Percentiles rank a stretch among this genome's conserved stretches.
phyloP scores from a whole-genome alignment of 2,329 filamentous ascomycete species.

The Dothidotthia symphoricarpi region DNA sequence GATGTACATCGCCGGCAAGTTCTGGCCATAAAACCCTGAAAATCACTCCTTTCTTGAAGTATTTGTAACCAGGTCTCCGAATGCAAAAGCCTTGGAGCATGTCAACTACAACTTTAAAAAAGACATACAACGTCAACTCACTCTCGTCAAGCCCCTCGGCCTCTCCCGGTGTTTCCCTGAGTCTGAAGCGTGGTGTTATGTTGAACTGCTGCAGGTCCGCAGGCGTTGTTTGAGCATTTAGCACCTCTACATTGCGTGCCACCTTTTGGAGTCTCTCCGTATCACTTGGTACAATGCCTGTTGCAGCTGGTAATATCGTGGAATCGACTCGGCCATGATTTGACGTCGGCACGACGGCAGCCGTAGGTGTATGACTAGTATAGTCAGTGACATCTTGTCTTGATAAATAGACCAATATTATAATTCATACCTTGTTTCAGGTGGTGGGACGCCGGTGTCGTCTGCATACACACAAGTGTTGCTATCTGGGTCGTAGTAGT shows the following conservation, averaged over 20 bases:
- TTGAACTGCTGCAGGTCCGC: neutral
- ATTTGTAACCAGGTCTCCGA: neutral
- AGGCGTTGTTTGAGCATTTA: neutral
- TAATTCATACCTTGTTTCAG: too few species aligned
- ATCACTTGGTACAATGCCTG: neutral
- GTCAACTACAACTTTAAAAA: neutral
- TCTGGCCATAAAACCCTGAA: constrained; percentile 5
- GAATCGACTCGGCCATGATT: too few species aligned
- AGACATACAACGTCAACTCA: neutral
- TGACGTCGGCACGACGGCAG: neutral
- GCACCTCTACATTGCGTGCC: neutral
- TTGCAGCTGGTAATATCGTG: neutral
- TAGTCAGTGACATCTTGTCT: too few species aligned
- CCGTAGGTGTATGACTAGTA: too few species aligned
- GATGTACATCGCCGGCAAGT: neutral
- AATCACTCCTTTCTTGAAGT: constrained; percentile 12
- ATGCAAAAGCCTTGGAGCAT: neutral
- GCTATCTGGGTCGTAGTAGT: neutral
- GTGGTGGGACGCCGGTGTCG: too few species aligned
- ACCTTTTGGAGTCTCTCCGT: neutral
- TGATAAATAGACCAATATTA: too few species aligned
- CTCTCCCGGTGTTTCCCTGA: neutral
- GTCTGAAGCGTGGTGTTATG: neutral
- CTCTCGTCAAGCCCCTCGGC: constrained; percentile 3
- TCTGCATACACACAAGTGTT: neutral